Conservation (phyloP, 2,329 filamentous ascomycete species). For the Phoma herbarum region DNA sequence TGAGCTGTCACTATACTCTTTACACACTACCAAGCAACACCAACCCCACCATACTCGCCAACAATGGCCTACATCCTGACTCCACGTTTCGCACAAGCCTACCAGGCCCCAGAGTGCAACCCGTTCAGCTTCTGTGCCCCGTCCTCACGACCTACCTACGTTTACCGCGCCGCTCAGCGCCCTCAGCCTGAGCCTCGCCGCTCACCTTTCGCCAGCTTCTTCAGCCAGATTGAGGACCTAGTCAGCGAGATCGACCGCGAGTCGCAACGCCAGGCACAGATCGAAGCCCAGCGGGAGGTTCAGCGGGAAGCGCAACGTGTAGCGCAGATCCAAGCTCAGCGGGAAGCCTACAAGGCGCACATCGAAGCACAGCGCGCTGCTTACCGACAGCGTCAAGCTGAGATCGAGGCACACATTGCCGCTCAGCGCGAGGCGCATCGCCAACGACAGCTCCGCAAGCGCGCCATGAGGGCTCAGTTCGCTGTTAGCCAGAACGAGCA, state of each 20-base stretch:
- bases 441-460: conserved; percentile 45
- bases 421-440: conserved; percentile 40
- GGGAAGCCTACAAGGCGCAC: conserved; percentile 39
- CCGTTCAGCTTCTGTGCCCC: conserved; percentile 41
- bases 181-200: conserved; percentile 20
- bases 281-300: conserved; percentile 31
- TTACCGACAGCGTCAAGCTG: conserved; percentile 27
- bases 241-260: conserved; percentile 46
- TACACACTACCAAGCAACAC: conserved; percentile 7
- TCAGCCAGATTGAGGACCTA: conserved; percentile 45
- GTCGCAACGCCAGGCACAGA: conserved; percentile 34
- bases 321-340: conserved; percentile 33
- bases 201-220: conserved; percentile 44
- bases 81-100: conserved; percentile 44
- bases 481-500: conserved; percentile 41
- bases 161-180: conserved; percentile 24
- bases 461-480: conserved; percentile 42
- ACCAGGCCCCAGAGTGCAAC: conserved; percentile 39
- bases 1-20: conserved; percentile 17
- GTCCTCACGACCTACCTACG: conserved; percentile 30
- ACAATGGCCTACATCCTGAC: conserved; percentile 49
- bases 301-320: conserved; percentile 29
- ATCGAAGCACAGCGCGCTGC: conserved; percentile 34
- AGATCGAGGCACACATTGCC: conserved; percentile 37
- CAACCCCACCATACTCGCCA: conserved; percentile 15